Percentiles rank a stretch among this genome's conserved stretches.
These are phyloP conservation scores for Allium sativum DNA, from an alignment of 106 monocot species.

Conservation along the genomic window DNA sequence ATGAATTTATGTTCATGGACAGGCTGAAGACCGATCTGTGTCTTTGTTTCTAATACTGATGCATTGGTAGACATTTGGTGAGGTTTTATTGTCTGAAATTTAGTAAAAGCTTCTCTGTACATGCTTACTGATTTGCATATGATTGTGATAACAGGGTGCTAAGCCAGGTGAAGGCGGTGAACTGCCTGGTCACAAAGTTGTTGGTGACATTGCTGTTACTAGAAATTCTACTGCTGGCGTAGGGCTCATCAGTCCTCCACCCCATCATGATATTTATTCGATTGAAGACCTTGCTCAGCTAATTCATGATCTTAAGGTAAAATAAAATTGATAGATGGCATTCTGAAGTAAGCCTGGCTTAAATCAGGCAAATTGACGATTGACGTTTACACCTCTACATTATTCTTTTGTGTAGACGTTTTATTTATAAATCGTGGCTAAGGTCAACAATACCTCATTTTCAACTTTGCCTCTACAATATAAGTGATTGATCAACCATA, in stretches of 20 bases:
- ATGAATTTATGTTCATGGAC: constrained; percentile 86
- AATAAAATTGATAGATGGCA: background rate
- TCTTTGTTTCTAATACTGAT: constrained; percentile 1
- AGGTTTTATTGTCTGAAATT: constrained; percentile 49
- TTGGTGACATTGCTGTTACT: constrained; percentile 95
- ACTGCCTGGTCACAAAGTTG: constrained; percentile 95
- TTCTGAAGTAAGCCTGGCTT: background rate
- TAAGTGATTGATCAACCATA: too few species aligned
- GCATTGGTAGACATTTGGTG: constrained; percentile 44
- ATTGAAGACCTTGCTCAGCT: constrained; percentile 98
- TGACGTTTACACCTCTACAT: too few species aligned
- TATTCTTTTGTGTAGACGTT: background rate
- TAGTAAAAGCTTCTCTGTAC: constrained; percentile 21
- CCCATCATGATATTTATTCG: constrained; percentile 98
- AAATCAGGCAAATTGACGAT: too few species aligned
- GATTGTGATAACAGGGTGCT: constrained; percentile 50
- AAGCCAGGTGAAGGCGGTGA: constrained; percentile 99
- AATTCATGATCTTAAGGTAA: constrained; percentile 97
- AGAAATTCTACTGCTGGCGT: constrained; percentile 98
- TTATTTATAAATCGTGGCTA: too few species aligned
- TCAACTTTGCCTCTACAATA: background rate
- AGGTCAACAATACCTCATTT: background rate
- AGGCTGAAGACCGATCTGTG: constrained; percentile 10
- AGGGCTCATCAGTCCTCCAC: constrained; percentile 95
- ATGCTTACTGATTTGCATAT: constrained; percentile 11